Evolutionary conservation across 345 rosid genomes (phyloP), one percentile per base, ranked within the genome.

Genomic region (Euphorbia pulcherrima): DNA sequence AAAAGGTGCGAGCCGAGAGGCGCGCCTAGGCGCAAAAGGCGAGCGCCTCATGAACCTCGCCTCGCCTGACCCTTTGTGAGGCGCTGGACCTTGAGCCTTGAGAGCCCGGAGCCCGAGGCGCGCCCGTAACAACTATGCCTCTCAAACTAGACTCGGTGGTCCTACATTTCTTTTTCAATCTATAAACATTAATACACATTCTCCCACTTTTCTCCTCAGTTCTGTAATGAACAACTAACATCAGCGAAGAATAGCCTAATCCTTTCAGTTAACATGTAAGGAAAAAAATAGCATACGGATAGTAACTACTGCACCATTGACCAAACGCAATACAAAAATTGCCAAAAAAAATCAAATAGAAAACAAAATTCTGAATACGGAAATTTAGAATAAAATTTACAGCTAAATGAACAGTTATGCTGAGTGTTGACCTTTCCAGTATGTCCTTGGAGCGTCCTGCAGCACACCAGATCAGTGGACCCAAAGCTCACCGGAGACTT

Each of bases 381-480:
- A 17, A 4, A 58, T 30, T 44, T 16, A 0, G 41, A 33, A 58
- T 11, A 58, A n/a, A 41, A 11, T 65, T 10, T 51, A 52, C 28
- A n/a, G 16, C n/a, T 28, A 30, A 20, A 11, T 5, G 3, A 65
- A 50, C n/a, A 12, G 8, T 67, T 9, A 55, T 28, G 40, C n/a
- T n/a, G n/a, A n/a, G n/a, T n/a, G 20, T 27, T 51, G 67, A 90
- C 97, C 93, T 89, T 91, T 72, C 99, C 96, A 17, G 97, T 87
- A 77, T 91, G 99, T 52, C 99, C 97, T 73, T 91, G 99, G 76
- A 94, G 85, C 67, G 90, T 89, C 74, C 99, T 78, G 82, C 97
- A 91, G 29, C 97, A 94, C 40, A 94, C 97, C 83, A 91, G 87
- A 87, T 89, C 99, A 76, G 92, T 91, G 1, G 88, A 83, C 33